Evolutionary conservation across 345 rosid genomes (phyloP).

Genomic region (Lagerstroemia speciosa): DNA sequence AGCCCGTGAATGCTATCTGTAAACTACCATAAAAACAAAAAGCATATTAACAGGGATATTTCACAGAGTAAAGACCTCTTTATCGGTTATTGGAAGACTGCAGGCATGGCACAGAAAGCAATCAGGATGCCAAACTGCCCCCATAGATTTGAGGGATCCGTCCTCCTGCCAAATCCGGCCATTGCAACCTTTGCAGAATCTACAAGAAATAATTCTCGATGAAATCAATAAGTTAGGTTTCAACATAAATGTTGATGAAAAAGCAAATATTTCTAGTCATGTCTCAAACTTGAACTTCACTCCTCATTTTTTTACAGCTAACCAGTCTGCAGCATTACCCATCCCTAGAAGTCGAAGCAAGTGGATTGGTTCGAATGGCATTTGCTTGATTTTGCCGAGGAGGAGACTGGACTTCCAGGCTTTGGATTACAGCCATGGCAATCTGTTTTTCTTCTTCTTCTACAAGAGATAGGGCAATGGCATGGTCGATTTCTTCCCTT

Average conservation of each 20-base stretch:
- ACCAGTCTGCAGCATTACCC: background rate
- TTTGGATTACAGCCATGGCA: conserved; percentile 75
- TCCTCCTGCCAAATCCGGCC: conserved; percentile 24
- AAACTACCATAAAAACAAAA: background rate
- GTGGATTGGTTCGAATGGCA: background rate
- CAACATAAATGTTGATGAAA: background rate
- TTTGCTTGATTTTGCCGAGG: conserved; percentile 12
- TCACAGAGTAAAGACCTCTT: conserved; percentile 38
- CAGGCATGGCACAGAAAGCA: conserved; percentile 33
- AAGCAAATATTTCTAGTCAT: background rate
- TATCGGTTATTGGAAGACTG: conserved; percentile 29
- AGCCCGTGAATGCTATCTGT: background rate
- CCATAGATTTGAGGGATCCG: conserved; percentile 24
- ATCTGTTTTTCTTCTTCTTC: conserved; percentile 62
- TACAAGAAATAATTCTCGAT: background rate
- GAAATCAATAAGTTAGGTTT: background rate
- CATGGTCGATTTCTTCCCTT: conserved; percentile 60
- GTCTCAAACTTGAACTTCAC: no score
- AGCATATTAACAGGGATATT: background rate
- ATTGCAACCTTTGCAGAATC: conserved; percentile 39
- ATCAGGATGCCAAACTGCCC: conserved; percentile 34
- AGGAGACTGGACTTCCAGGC: conserved; percentile 47
- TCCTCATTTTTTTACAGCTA: no score
- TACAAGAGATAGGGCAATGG: conserved; percentile 80
- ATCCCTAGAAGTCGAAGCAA: conserved; percentile 20